A percentile compares a stretch with the other conserved stretches of the same genome.
phyloP scores from a whole-genome alignment of 2,329 filamentous ascomycete species.

The Neonectria coccinea region DNA sequence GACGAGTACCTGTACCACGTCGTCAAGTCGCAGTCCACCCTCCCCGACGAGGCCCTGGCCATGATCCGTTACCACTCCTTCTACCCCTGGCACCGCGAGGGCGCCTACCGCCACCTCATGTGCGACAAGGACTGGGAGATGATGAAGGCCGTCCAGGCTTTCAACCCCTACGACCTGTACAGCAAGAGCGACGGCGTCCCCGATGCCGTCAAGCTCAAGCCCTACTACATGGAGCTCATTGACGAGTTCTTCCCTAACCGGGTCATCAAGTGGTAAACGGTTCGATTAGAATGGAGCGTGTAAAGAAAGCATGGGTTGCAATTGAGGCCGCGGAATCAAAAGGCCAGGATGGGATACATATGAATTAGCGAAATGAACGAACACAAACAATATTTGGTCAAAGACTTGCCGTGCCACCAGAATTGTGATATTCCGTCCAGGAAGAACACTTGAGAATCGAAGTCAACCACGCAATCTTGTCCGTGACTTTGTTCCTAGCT shows the following conservation, averaged over 20 bases:
- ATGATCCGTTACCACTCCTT: slow-evolving; percentile 96
- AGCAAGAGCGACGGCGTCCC: slow-evolving; percentile 90
- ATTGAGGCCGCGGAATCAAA: slow-evolving; percentile 18
- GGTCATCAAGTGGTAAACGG: slow-evolving; percentile 53
- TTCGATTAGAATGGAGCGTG: slow-evolving; percentile 4
- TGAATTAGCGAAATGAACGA: slow-evolving; percentile 29
- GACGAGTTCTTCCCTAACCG: slow-evolving; percentile 57
- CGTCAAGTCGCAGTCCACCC: slow-evolving; percentile 81
- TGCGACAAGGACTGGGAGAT: slow-evolving; percentile 82
- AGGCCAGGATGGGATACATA: slow-evolving; percentile 20
- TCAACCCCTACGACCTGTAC: slow-evolving; percentile 93
- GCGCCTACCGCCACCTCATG: slow-evolving; percentile 87
- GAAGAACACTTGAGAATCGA: not conserved
- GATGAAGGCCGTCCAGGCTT: slow-evolving; percentile 83
- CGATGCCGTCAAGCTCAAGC: slow-evolving; percentile 79
- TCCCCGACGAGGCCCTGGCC: slow-evolving; percentile 85
- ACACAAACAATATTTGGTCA: slow-evolving; percentile 15
- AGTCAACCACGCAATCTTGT: not conserved
- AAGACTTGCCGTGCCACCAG: not conserved
- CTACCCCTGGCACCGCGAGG: slow-evolving; percentile 89
- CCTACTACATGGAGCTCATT: slow-evolving; percentile 58
- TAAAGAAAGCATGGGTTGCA: slow-evolving; percentile 18
- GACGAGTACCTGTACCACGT: slow-evolving; percentile 91
- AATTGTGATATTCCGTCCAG: not conserved
- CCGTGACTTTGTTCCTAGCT: no score